Evolutionary conservation across 2,329 filamentous ascomycete species (phyloP).

Genomic region (Penicillium sp.): DNA sequence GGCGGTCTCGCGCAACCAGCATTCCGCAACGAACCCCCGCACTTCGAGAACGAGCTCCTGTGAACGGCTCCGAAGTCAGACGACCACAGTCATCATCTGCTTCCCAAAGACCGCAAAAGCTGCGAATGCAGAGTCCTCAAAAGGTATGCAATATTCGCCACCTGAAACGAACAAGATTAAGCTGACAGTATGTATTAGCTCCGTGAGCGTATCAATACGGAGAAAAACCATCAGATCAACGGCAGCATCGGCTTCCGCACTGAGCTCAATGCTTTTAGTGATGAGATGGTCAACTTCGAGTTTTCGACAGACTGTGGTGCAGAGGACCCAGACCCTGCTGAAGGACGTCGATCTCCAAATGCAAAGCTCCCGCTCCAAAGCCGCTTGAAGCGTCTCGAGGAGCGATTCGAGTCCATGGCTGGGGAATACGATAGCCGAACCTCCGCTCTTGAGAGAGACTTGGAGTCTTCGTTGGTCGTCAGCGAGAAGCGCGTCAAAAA

Average conservation of each 20-base stretch:
- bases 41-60: constrained; percentile 30
- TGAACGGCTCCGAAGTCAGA: constrained; percentile 29
- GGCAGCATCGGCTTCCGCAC: constrained; percentile 64
- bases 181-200: constrained; percentile 33
- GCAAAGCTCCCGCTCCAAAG: constrained; percentile 30
- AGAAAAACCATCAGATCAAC: constrained; percentile 67
- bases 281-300: constrained; percentile 60
- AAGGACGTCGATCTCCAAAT: constrained; percentile 12
- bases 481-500: constrained; percentile 72
- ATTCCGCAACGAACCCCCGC: constrained; percentile 42
- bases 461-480: constrained; percentile 65
- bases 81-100: constrained; percentile 51
- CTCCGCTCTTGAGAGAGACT: constrained; percentile 60
- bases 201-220: constrained; percentile 76
- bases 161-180: neutral
- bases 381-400: constrained; percentile 62
- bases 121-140: constrained; percentile 59
- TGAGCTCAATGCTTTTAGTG: constrained; percentile 72
- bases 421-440: constrained; percentile 57
- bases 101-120: constrained; percentile 64
- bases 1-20: constrained; percentile 43
- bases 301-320: constrained; percentile 31
- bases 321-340: constrained; percentile 23
- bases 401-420: constrained; percentile 55
- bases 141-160: constrained; percentile 37